Evolutionary conservation across 768 basidiomycete genomes (phyloP), one percentile per base, ranked within the genome.

Genomic region (Mycena metata): DNA sequence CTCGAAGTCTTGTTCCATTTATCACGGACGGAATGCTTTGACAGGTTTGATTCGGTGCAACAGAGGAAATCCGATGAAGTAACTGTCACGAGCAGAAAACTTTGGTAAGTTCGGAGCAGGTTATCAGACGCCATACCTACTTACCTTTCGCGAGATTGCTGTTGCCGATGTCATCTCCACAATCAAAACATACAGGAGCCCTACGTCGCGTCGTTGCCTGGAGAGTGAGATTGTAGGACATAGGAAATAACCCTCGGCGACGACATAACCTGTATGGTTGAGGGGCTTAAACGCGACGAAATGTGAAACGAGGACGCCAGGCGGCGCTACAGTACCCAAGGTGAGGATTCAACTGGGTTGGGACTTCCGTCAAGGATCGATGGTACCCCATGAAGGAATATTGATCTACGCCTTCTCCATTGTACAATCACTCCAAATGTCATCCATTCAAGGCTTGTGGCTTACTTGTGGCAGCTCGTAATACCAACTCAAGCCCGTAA

Each of bases 51-150:
- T 43, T 57, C 45, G 26, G 21, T 33, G 9, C 35, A 47, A 56
- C 17, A 54, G 43, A 39, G 36, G 23, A 47, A 58, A 51, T 67
- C 49, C 60, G 52, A 41, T 30, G 64, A 57, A 59, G 46, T 60
- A 30, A 3, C 41, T 64, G 47, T 62, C 60, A 57, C 9, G 33
- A 13, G 46, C 55, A 58, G 35, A 36, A 57, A 36, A 21, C 35
- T 60, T 41, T 56, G 50, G 56, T 64, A 69, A 69, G 62, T 68
- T 62, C 41, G 60, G 66, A 57, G 62, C 66, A 62, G 61, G 55
- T 59, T 69, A 69, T 69, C 67, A 69, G 62, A 55, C 61, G 49
- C 36, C 33, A 52, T 23, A 45, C 39, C 30, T 47, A 60, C n/a
- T n/a, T n/a, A 60, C 59, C 36, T 42, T 46, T 15, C 30, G 57